A percentile compares a stretch with the other conserved stretches of the same genome.
Evolutionary conservation across 2,329 filamentous ascomycete genomes (phyloP).

Genomic region (Nothopassalora personata): DNA sequence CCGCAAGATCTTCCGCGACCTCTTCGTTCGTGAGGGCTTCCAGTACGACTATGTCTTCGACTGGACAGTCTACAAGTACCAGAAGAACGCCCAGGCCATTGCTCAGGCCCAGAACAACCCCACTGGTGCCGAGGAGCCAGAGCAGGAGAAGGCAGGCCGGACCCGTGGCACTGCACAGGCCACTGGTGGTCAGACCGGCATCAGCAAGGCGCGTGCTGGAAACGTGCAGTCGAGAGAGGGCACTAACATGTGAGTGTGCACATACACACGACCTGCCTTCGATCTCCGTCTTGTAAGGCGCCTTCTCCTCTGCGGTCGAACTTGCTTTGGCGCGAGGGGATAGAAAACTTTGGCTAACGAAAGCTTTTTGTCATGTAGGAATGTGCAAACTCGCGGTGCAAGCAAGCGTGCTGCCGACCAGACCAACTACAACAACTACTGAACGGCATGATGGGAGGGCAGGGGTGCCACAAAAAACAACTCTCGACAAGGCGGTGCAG

Average conservation of each 20-base stretch:
- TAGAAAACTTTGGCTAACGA: conserved; percentile 45
- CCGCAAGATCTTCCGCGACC: conserved; percentile 99
- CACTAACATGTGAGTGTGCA: conserved; percentile 92
- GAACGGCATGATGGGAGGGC: conserved; percentile 36
- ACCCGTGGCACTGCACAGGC: conserved; percentile 57
- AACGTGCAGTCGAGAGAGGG: conserved; percentile 76
- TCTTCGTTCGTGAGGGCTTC: conserved; percentile 98
- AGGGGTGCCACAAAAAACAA: conserved; percentile 36
- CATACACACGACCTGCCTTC: conserved; percentile 40
- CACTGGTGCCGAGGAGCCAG: conserved; percentile 55
- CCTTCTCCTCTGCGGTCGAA: conserved; percentile 76
- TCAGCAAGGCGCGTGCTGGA: conserved; percentile 64
- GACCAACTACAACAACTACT: conserved; percentile 45
- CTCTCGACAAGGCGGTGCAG: conserved; percentile 22
- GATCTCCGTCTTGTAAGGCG: conserved; percentile 66
- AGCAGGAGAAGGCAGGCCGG: conserved; percentile 70
- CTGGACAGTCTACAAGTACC: conserved; percentile 99
- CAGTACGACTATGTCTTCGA: conserved; percentile 99
- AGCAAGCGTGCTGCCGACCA: conserved; percentile 48
- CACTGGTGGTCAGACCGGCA: conserved; percentile 49
- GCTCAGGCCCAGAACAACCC: conserved; percentile 65
- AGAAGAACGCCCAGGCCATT: conserved; percentile 97
- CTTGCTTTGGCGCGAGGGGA: conserved; percentile 67
- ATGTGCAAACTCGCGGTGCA: conserved; percentile 37
- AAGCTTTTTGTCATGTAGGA: conserved; percentile 38